phyloP scores from a whole-genome alignment of 129 eudicot genomes.

The Helianthus tuberosus region DNA sequence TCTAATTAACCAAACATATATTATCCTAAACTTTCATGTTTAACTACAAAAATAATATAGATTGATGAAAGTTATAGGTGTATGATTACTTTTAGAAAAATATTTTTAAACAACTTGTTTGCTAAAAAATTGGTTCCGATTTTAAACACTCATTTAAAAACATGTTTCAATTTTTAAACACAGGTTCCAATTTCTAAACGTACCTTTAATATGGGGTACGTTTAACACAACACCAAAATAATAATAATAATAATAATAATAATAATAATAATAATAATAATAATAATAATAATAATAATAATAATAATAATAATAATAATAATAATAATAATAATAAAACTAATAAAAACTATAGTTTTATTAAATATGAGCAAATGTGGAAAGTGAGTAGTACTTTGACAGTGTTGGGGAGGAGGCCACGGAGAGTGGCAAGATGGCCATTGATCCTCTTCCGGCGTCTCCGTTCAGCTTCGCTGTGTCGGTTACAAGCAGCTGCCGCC shows the following conservation, averaged over 20 bases:
- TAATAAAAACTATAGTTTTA: neutral
- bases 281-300: neutral
- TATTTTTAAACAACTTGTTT: too few relatives aligned
- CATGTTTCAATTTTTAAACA: too few relatives aligned
- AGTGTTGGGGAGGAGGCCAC: slow-evolving; percentile 69
- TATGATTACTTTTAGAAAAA: neutral
- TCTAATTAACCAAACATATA: neutral
- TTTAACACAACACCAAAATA: too few relatives aligned
- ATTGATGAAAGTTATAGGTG: slow-evolving; percentile 1
- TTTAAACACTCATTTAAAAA: too few relatives aligned
- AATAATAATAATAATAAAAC: neutral
- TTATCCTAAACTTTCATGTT: neutral
- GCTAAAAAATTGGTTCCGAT: too few relatives aligned
- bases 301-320: too few relatives aligned
- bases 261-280: neutral
- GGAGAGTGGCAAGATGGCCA: slow-evolving; percentile 86
- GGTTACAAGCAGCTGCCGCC: slow-evolving; percentile 63
- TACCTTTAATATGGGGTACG: too few relatives aligned
- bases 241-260: too few relatives aligned
- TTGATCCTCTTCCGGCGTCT: slow-evolving; percentile 73
- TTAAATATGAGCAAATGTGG: neutral
- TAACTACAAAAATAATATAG: neutral
- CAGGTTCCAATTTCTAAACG: too few relatives aligned
- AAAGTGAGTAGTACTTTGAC: slow-evolving; percentile 49
- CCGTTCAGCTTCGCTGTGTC: slow-evolving; percentile 88